These are phyloP conservation scores for Diaporthe vexans DNA, from an alignment of 2,329 filamentous ascomycete species.

Conservation along the genomic window DNA sequence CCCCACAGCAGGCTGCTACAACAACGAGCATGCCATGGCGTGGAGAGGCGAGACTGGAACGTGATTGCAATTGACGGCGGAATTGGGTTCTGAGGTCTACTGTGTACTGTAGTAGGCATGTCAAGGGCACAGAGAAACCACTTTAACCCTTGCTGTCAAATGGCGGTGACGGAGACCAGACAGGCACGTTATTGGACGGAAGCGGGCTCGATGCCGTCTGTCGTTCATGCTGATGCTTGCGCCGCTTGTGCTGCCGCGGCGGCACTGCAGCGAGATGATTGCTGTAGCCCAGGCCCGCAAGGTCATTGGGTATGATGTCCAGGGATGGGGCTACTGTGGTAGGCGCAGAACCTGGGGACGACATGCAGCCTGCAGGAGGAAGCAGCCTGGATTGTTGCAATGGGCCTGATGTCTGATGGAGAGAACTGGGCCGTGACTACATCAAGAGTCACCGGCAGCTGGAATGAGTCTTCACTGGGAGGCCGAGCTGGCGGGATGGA, in stretches of 20 bases:
- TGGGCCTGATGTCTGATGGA: neutral
- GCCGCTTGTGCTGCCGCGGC: conserved; percentile 10
- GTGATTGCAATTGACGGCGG: neutral
- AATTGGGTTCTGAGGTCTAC: conserved; percentile 20
- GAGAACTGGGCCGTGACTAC: neutral
- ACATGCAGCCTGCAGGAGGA: conserved; percentile 19
- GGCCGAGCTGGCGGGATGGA: conserved; percentile 23
- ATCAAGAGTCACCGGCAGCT: conserved; percentile 33
- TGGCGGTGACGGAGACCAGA: conserved; percentile 36
- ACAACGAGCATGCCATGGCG: neutral
- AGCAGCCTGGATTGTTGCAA: neutral
- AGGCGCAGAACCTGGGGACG: neutral
- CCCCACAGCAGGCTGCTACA: neutral
- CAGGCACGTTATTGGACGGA: conserved; percentile 24
- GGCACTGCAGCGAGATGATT: neutral
- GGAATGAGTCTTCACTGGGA: conserved; percentile 34
- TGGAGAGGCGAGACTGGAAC: neutral
- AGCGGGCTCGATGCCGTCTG: conserved; percentile 6
- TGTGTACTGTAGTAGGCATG: too few species aligned
- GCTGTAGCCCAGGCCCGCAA: neutral
- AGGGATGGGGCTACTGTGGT: neutral
- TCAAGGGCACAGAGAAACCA: neutral
- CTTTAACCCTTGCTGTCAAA: conserved; percentile 22
- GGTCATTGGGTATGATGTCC: neutral
- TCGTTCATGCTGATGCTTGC: conserved; percentile 24